Evolutionary conservation across 495 filamentous ascomycete genomes (phyloP), one percentile per base, ranked within the genome.

Genomic region (Neurospora terricola): DNA sequence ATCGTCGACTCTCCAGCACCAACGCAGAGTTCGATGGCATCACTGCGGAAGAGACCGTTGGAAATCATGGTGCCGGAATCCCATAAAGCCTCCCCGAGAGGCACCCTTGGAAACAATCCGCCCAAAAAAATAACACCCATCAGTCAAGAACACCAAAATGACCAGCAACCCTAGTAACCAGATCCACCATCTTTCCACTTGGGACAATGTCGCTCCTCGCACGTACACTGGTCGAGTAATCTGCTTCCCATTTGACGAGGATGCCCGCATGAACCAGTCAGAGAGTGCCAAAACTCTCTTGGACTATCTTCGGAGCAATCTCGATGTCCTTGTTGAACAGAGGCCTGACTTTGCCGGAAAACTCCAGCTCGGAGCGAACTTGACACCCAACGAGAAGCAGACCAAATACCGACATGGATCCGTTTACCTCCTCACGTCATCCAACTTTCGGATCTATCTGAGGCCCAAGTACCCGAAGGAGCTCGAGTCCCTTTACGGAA

Each of bases 301-400:
- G 14, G 3, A 2, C 12, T 34, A 3, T 8, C 76, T 82, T 45
- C 73, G 75, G 38, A 70, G 75, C 5, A 72, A 76, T 21, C 75
- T 82, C 16, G 71, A 72, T 23, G 75, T 75, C 12, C 74, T 82
- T 11, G 78, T 76, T 2, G 38, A 72, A 30, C 68, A 77, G 45
- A 73, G 78, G 5, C 81, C 80, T 10, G 76, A 81, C 27, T 82
- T 82, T 66, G 81, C 80, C 34, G 81, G 80, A 16, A 73, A 75
- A 39, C 77, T 82, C 39, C 74, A 78, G 39, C 75, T 78, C 68
- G 75, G 70, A 3, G 70, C 69, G 27, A 74, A 71, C 72, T 7
- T 62, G 12, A 30, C 54, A 34, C 54, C 54, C 54, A 9, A 2
- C 18, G 11, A 54, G 45, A 54, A 48, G 9, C 42, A 45, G 18